Evolutionary conservation across 106 monocot species (phyloP).

Genomic region (Cymbidium sinense): DNA sequence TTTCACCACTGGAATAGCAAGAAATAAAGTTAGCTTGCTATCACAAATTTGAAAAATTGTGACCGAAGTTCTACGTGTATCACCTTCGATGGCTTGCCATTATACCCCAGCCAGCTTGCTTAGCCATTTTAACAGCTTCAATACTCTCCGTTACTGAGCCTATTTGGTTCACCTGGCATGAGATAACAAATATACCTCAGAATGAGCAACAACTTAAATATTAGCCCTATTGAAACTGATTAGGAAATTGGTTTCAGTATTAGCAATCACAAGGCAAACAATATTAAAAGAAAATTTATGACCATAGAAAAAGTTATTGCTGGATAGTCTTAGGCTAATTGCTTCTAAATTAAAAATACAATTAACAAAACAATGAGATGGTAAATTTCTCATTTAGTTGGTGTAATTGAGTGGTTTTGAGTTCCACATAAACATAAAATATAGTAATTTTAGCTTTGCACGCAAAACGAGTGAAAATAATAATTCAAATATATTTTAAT

Average conservation of each 20-base stretch:
- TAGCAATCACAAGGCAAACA: neutral
- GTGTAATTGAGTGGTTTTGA: too few relatives aligned
- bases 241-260: neutral
- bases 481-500: too few relatives aligned
- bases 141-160: constrained; percentile 98
- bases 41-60: neutral
- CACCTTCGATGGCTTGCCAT: constrained; percentile 99
- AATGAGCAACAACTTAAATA: neutral
- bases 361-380: too few relatives aligned
- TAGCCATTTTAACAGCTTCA: constrained; percentile 96
- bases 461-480: too few relatives aligned
- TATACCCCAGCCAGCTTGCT: constrained; percentile 96
- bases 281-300: neutral
- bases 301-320: neutral
- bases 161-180: constrained; percentile 86
- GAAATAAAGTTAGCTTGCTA: neutral
- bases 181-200: neutral
- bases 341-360: too few relatives aligned
- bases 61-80: neutral
- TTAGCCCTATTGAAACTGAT: neutral
- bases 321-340: too few relatives aligned
- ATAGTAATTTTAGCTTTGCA: too few relatives aligned
- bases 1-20: constrained; percentile 73
- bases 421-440: too few relatives aligned
- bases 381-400: too few relatives aligned